Evolutionary conservation across 306 rosid genomes (phyloP).

Genomic region (Rubus idaeus): DNA sequence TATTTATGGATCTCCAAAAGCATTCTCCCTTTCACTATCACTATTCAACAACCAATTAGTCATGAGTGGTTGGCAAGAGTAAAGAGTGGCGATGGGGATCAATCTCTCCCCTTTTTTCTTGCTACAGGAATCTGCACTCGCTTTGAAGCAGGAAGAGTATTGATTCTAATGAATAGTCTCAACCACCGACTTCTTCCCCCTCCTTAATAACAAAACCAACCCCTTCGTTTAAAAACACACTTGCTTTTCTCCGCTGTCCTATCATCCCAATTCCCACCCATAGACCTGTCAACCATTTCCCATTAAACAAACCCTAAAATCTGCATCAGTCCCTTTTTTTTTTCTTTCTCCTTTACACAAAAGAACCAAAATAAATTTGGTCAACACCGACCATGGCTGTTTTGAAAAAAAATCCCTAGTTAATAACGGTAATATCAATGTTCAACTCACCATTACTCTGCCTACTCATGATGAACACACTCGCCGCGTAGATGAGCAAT

Average conservation of each 20-base stretch:
- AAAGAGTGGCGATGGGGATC: background rate
- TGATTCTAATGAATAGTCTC: slow-evolving; percentile 39
- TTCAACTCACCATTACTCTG: background rate
- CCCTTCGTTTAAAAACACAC: slow-evolving; percentile 25
- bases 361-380: background rate
- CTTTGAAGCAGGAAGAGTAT: slow-evolving; percentile 7
- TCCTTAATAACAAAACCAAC: slow-evolving; percentile 9
- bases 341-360: background rate
- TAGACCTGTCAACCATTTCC: slow-evolving; percentile 18
- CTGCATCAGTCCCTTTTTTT: background rate
- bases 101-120: background rate
- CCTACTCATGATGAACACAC: too few species aligned
- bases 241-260: slow-evolving; percentile 33
- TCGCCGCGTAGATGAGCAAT: too few species aligned
- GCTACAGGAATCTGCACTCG: background rate
- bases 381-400: background rate
- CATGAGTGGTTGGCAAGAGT: background rate
- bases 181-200: slow-evolving; percentile 43
- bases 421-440: background rate
- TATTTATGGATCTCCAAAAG: background rate
- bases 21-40: background rate
- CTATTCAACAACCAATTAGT: background rate
- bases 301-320: slow-evolving; percentile 21
- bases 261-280: slow-evolving; percentile 21
- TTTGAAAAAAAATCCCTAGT: background rate